Conservation (phyloP, 2,329 filamentous ascomycete genomes). For the Cladosporium sphaerospermum region DNA sequence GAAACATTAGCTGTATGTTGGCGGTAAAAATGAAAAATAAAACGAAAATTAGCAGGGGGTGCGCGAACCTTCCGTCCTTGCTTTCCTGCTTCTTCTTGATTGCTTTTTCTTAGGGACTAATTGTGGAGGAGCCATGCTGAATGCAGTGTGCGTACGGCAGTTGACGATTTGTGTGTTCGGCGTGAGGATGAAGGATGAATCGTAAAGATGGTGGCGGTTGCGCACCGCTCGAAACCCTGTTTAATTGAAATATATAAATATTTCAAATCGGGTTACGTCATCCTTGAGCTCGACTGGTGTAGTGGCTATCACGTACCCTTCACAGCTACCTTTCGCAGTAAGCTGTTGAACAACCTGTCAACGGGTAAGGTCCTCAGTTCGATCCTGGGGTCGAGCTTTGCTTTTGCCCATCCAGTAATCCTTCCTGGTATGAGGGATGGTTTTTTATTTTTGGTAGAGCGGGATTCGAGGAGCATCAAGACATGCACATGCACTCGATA, state of each 20-base stretch:
- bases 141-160: no score
- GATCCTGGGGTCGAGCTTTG: not conserved
- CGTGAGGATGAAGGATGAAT: not conserved
- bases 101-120: constrained; percentile 7
- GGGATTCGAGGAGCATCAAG: no score
- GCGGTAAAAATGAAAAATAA: not conserved
- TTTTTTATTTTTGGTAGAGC: no score
- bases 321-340: not conserved
- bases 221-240: no score
- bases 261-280: no score
- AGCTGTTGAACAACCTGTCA: not conserved
- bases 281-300: not conserved
- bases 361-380: constrained; percentile 8
- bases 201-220: not conserved
- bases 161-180: not conserved
- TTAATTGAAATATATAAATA: no score
- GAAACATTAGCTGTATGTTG: not conserved
- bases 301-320: constrained; percentile 10
- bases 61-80: constrained; percentile 2
- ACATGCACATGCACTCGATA: no score
- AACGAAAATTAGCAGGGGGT: not conserved
- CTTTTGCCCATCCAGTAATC: not conserved
- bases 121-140: constrained; percentile 19
- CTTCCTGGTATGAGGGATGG: no score
- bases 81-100: constrained; percentile 8